Percentiles rank a stretch among this genome's conserved stretches.
phyloP scores from a whole-genome alignment of 2,329 filamentous ascomycete genomes.

The Sporothrix pallida region DNA sequence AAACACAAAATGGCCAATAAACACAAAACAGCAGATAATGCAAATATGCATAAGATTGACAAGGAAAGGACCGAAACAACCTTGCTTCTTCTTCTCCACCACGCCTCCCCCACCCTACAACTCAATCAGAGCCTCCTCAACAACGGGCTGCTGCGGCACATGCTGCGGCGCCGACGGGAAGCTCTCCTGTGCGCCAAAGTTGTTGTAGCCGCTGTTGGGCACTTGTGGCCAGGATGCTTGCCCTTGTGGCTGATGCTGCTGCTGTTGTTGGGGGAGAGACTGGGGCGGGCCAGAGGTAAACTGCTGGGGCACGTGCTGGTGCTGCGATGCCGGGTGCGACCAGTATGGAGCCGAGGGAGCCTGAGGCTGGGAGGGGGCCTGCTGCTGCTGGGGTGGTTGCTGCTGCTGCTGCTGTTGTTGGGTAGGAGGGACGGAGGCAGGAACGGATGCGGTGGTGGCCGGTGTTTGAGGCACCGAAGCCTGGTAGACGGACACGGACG shows the following conservation, averaged over 20 bases:
- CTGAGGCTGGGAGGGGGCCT: constrained; percentile 34
- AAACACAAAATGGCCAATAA: background rate
- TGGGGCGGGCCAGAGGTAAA: constrained; percentile 45
- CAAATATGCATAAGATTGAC: background rate
- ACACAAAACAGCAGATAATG: background rate
- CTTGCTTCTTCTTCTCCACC: background rate
- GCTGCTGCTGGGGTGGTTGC: constrained; percentile 38
- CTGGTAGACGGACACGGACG: constrained; percentile 52
- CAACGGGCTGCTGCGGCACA: constrained; percentile 61
- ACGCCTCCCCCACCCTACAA: constrained; percentile 48
- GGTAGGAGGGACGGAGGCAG: constrained; percentile 43
- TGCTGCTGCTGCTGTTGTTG: constrained; percentile 41
- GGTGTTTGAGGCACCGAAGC: constrained; percentile 52
- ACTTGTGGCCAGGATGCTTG: constrained; percentile 43
- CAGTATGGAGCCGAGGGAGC: constrained; percentile 52
- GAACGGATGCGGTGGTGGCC: constrained; percentile 44
- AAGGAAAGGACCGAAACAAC: background rate
- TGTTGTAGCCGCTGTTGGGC: constrained; percentile 52
- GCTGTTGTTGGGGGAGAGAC: constrained; percentile 47
- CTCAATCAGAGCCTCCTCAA: constrained; percentile 83
- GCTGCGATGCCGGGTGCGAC: constrained; percentile 53
- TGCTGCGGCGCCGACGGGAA: constrained; percentile 72
- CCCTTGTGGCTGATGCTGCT: background rate
- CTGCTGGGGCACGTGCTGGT: constrained; percentile 47
- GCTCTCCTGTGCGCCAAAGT: constrained; percentile 60